Percentiles rank a stretch among this genome's conserved stretches.
Conservation (phyloP, 2,329 filamentous ascomycete genomes). For the Talaromyces sp. region DNA sequence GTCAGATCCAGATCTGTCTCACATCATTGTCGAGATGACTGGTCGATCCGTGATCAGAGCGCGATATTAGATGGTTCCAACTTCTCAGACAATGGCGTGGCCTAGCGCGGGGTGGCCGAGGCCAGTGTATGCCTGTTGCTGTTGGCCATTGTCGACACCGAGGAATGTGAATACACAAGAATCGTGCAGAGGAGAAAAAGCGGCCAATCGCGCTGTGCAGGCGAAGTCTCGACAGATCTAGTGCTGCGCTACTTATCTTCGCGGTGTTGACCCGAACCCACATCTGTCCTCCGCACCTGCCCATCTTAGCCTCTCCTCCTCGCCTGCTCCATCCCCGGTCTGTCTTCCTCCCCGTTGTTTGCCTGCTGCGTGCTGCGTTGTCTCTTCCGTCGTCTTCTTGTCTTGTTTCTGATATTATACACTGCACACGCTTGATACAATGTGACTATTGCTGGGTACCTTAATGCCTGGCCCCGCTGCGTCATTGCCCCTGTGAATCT, state of each 20-base stretch:
- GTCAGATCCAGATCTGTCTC: too few relatives aligned
- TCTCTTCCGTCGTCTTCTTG: neutral
- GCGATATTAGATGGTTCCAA: too few relatives aligned
- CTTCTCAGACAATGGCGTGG: neutral
- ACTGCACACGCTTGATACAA: conserved; percentile 5
- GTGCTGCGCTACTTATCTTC: neutral
- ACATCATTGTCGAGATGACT: too few relatives aligned
- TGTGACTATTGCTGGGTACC: conserved; percentile 9
- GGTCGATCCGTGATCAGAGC: too few relatives aligned
- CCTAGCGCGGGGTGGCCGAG: neutral
- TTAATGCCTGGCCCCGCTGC: conserved; percentile 3
- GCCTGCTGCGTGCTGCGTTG: neutral
- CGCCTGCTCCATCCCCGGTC: neutral
- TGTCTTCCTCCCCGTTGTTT: neutral
- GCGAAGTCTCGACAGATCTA: neutral
- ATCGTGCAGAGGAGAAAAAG: neutral
- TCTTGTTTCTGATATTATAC: neutral
- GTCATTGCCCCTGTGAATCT: conserved; percentile 6
- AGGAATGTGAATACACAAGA: too few relatives aligned
- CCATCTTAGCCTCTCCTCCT: neutral
- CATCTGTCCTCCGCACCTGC: neutral
- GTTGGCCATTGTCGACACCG: too few relatives aligned
- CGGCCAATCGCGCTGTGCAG: neutral
- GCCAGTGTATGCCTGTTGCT: neutral
- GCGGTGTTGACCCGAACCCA: neutral